Base-by-base conservation (phyloP, 2,329 filamentous ascomycete genomes). In the Ophiosphaerella herpotricha region DNA sequence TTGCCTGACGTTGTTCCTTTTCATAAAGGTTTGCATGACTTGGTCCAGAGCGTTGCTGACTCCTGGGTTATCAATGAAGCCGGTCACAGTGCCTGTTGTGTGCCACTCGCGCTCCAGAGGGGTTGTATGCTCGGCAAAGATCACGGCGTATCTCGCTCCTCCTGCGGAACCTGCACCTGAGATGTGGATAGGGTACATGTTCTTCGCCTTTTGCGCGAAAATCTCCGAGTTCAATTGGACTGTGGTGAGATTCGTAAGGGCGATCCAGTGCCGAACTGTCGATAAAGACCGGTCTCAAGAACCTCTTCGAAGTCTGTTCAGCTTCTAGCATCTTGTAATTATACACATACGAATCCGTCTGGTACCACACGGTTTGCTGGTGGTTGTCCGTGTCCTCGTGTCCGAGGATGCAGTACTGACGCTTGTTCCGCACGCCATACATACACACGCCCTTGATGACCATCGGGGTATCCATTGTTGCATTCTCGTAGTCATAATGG, bases 251-350 rank as follows among this genome's bases (percentile, higher is more conserved):
- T 57, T 45, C 13, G 53, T 54, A 6, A 46, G 14, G 9, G 51
- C 42, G 9, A 31, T 45, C 63, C 63, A 66, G 7, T 50, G 51
- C 16, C 3, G 56, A 40, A 14, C 47, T 43, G 11, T 62, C 56
- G n/a, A 64, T 34, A 18, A 42, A 61, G 5, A 50, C 50, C 1
- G 61, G 61, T 37, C 63, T 54, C 61, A 61, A 66, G 38, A 48
- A 61, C 33, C 50, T 54, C 34, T 63, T 63, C n/a, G 52, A 54
- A 14, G 46, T 58, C 40, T 64, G 58, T 7, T 26, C 36, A 8
- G 42, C 44, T 31, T 49, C 41, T 11, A 51, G 7, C 4, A 23
- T 32, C n/a, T 52, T 39, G 37, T 54, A 64, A 18, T 58, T 48
- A 9, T 43, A 32, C 21, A 13, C 14, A 6, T 23, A 41, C 9